phyloP scores from a whole-genome alignment of 371 early-diverging fungal species.

The Choanephora cucurbitarum region DNA sequence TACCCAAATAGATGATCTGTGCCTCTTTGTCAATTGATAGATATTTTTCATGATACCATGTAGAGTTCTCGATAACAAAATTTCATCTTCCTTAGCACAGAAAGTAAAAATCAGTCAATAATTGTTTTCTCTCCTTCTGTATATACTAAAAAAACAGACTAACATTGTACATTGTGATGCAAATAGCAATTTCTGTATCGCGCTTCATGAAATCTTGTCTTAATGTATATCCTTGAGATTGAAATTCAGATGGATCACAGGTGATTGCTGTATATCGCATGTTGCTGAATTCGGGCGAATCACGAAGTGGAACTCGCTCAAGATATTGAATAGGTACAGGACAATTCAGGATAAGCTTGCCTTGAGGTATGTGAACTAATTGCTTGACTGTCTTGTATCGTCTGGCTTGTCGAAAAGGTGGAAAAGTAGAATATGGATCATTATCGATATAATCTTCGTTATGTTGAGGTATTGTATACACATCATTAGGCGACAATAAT shows the following conservation, averaged over 20 bases:
- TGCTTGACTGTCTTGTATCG: constrained; percentile 47
- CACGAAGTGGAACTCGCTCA: constrained; percentile 52
- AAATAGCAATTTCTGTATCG: constrained; percentile 82
- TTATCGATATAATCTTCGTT: not conserved
- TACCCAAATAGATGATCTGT: constrained; percentile 61
- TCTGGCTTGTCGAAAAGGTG: constrained; percentile 31
- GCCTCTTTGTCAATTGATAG: constrained; percentile 74
- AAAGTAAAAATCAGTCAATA: too few species aligned
- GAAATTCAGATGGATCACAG: constrained; percentile 79
- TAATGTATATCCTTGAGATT: constrained; percentile 71
- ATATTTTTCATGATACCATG: constrained; percentile 88
- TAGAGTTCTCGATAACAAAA: constrained; percentile 84
- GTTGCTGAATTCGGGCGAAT: constrained; percentile 65
- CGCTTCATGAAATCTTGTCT: constrained; percentile 73
- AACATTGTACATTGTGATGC: constrained; percentile 92
- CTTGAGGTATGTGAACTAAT: constrained; percentile 61
- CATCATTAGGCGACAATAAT: not conserved
- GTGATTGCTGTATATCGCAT: constrained; percentile 82
- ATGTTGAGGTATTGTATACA: not conserved
- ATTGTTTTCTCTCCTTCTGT: too few species aligned
- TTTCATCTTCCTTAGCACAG: constrained; percentile 73
- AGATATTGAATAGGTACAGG: constrained; percentile 69
- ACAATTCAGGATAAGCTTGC: constrained; percentile 74
- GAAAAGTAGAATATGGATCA: too few species aligned
- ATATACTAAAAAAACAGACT: constrained; percentile 13